A percentile compares a stretch with the other conserved stretches of the same genome.
These are phyloP conservation scores for Rhizopogon vesiculosus DNA, from an alignment of 768 basidiomycete species.

Conservation along the genomic window DNA sequence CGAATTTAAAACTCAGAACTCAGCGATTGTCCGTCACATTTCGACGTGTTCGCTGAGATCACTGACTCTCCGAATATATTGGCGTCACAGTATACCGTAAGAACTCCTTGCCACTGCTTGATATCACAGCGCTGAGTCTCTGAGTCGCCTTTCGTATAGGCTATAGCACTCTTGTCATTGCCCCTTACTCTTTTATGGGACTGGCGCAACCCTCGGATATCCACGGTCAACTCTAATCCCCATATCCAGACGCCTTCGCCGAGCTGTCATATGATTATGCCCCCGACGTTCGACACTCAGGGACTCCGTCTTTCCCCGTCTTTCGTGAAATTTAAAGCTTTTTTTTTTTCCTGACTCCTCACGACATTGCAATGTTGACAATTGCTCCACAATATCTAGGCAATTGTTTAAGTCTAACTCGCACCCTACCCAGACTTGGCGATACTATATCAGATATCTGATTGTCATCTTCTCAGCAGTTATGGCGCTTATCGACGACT, in stretches of 20 bases:
- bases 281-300: constrained; percentile 10
- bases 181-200: not conserved
- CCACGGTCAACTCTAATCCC: constrained; percentile 1
- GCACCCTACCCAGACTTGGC: not conserved
- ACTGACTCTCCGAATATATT: not conserved
- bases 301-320: constrained; percentile 11
- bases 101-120: not conserved
- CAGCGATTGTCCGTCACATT: constrained; percentile 17
- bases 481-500: not conserved
- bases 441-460: not conserved
- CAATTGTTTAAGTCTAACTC: no score
- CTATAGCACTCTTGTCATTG: not conserved
- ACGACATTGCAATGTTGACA: not conserved
- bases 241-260: constrained; percentile 3
- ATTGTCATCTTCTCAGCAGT: not conserved
- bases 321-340: not conserved
- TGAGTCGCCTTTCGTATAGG: no score
- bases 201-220: constrained; percentile 2
- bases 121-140: not conserved
- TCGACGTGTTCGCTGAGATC: constrained; percentile 16
- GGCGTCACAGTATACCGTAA: not conserved
- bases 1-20: constrained; percentile 20
- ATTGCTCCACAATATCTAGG: not conserved
- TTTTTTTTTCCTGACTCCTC: not conserved
- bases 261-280: constrained; percentile 9